Percentiles rank a stretch among this genome's conserved stretches.
Conservation (phyloP, 2,329 filamentous ascomycete genomes). For the Ophiocordyceps robertsii region DNA sequence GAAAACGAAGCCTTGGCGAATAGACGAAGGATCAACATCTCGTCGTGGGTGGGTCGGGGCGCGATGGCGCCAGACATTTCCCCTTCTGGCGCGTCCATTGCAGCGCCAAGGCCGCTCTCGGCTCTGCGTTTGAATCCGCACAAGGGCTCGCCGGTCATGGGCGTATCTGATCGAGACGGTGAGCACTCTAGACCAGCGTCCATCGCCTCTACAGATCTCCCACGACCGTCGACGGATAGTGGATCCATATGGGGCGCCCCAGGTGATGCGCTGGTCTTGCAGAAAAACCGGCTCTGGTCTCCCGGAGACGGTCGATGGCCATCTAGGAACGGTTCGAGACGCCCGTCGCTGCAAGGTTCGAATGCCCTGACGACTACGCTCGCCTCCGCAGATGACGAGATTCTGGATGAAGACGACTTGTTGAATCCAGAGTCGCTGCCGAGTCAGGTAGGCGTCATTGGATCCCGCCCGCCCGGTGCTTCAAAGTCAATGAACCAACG, state of each 20-base stretch:
- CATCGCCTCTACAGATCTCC: slow-evolving; percentile 56
- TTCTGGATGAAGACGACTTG: slow-evolving; percentile 43
- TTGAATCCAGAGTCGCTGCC: slow-evolving; percentile 37
- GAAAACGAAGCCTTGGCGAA: slow-evolving; percentile 37
- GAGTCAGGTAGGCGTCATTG: slow-evolving; percentile 58
- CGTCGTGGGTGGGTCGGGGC: slow-evolving; percentile 44
- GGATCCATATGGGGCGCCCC: slow-evolving; percentile 58
- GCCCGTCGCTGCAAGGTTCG: slow-evolving; percentile 70
- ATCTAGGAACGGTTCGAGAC: slow-evolving; percentile 59
- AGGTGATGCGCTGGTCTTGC: slow-evolving; percentile 26
- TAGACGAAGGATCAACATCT: slow-evolving; percentile 45
- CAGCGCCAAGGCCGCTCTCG: slow-evolving; percentile 23
- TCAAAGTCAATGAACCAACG: slow-evolving; percentile 38
- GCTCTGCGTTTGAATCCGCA: slow-evolving; percentile 32
- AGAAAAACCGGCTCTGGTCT: slow-evolving; percentile 55
- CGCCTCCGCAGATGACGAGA: slow-evolving; percentile 51
- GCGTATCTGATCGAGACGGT: slow-evolving; percentile 40
- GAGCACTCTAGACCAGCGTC: slow-evolving; percentile 54
- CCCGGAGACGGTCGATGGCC: slow-evolving; percentile 35
- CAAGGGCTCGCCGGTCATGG: slow-evolving; percentile 32
- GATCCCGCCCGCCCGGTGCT: slow-evolving; percentile 50
- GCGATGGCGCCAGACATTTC: slow-evolving; percentile 30
- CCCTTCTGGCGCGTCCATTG: slow-evolving; percentile 11
- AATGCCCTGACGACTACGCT: slow-evolving; percentile 46
- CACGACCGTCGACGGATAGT: slow-evolving; percentile 67